Conservation (phyloP, 2,329 filamentous ascomycete genomes). For the Cercospora zeae-maydis region DNA sequence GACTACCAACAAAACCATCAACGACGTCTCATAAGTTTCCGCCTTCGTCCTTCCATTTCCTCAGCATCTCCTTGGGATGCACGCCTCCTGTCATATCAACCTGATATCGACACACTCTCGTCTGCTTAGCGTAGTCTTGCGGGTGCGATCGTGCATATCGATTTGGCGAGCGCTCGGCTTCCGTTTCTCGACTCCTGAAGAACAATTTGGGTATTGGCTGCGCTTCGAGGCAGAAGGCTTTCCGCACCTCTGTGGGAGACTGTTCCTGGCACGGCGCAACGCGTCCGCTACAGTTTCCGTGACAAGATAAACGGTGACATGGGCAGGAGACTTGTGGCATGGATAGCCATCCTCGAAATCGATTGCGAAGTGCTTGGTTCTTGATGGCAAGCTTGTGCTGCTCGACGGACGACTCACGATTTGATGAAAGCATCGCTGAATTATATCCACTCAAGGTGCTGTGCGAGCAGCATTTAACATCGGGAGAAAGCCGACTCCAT, state of each 20-base stretch:
- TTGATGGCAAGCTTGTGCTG: not conserved
- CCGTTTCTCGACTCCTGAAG: not conserved
- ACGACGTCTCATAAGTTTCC: not conserved
- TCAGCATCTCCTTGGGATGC: not conserved
- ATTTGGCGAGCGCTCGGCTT: not conserved
- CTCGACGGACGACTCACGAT: not conserved
- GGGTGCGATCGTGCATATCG: not conserved
- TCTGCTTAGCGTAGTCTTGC: not conserved
- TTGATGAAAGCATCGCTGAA: not conserved
- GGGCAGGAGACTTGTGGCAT: not conserved
- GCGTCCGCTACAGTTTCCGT: not conserved
- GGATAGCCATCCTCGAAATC: not conserved
- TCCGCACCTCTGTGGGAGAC: not conserved
- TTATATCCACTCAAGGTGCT: not conserved
- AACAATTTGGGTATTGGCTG: not conserved
- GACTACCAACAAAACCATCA: not conserved
- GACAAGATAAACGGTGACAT: not conserved
- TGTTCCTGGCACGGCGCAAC: not conserved
- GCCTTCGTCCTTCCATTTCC: not conserved
- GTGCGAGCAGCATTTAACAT: not conserved
- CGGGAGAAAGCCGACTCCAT: not conserved
- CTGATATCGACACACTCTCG: not conserved
- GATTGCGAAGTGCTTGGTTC: not conserved
- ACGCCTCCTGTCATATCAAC: not conserved
- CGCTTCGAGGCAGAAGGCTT: not conserved